Percentiles rank a stretch among this genome's conserved stretches.
Conservation (phyloP, 1,284 basidiomycete species). For the Peniophora sp. region DNA sequence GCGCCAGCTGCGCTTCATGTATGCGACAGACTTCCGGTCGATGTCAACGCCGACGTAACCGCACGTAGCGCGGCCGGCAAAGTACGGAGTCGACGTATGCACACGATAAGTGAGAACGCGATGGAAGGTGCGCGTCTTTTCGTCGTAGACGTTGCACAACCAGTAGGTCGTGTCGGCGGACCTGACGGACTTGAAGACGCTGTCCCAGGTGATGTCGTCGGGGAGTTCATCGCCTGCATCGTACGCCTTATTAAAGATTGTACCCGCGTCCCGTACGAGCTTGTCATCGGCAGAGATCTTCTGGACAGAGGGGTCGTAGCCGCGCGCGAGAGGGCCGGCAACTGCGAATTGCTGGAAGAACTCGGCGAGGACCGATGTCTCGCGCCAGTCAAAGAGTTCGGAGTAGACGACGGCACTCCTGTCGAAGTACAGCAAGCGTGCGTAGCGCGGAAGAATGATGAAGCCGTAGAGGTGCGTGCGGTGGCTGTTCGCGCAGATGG, state of each 20-base stretch:
- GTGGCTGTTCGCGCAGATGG: neutral
- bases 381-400: neutral
- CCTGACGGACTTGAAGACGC: neutral
- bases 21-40: neutral
- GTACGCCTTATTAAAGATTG: neutral
- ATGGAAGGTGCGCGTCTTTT: neutral
- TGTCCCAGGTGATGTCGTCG: neutral
- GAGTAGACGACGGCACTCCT: neutral
- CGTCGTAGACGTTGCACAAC: too few species aligned
- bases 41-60: neutral
- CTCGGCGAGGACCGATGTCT: neutral
- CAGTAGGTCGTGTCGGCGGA: neutral
- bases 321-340: neutral
- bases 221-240: neutral
- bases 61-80: neutral
- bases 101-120: neutral
- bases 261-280: neutral
- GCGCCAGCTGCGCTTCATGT: neutral
- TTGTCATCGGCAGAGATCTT: neutral
- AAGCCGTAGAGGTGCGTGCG: conserved; percentile 1
- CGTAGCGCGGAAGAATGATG: neutral
- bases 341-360: neutral
- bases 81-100: neutral
- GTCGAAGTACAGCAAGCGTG: neutral
- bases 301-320: neutral